Percentiles rank a stretch among this genome's conserved stretches.
These are phyloP conservation scores for Mortierella sp. DNA, from an alignment of 371 early-diverging fungal genomes.

Conservation along the genomic window DNA sequence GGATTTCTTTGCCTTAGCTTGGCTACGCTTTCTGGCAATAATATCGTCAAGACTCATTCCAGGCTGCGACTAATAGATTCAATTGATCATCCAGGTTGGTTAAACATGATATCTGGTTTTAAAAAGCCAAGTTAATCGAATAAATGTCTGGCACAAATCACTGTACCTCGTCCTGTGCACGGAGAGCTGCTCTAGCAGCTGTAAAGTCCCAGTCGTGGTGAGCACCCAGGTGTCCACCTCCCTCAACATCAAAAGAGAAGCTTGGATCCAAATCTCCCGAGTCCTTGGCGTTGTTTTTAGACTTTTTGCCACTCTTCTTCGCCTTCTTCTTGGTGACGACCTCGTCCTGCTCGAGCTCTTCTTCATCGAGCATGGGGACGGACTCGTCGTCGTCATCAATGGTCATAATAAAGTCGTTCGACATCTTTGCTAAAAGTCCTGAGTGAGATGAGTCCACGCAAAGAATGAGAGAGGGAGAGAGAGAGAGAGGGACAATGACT, in stretches of 20 bases:
- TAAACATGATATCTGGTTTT: background rate
- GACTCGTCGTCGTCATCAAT: slow-evolving; percentile 79
- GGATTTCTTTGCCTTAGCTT: slow-evolving; percentile 56
- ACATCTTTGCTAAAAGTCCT: slow-evolving; percentile 11
- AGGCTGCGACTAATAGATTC: slow-evolving; percentile 20
- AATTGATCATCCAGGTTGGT: slow-evolving; percentile 21
- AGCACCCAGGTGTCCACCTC: slow-evolving; percentile 65
- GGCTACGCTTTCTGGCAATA: slow-evolving; percentile 70
- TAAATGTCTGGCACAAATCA: too few relatives aligned
- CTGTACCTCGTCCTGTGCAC: slow-evolving; percentile 61
- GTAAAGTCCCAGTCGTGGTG: slow-evolving; percentile 86
- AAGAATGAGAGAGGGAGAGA: too few relatives aligned
- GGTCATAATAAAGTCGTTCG: slow-evolving; percentile 81
- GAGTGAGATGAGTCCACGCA: too few relatives aligned
- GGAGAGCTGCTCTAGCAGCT: slow-evolving; percentile 79
- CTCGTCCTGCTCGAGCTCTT: slow-evolving; percentile 48
- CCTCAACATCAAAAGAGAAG: slow-evolving; percentile 83
- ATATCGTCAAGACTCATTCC: slow-evolving; percentile 71
- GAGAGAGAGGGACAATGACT: too few relatives aligned
- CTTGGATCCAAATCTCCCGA: slow-evolving; percentile 64
- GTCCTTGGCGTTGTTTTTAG: slow-evolving; percentile 46
- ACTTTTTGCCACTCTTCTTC: slow-evolving; percentile 54
- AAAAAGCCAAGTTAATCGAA: background rate
- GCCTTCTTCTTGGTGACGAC: slow-evolving; percentile 51
- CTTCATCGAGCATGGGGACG: slow-evolving; percentile 60